Evolutionary conservation across 1,284 basidiomycete genomes (phyloP), one percentile per base, ranked within the genome.

Genomic region (Golubevia sp.): DNA sequence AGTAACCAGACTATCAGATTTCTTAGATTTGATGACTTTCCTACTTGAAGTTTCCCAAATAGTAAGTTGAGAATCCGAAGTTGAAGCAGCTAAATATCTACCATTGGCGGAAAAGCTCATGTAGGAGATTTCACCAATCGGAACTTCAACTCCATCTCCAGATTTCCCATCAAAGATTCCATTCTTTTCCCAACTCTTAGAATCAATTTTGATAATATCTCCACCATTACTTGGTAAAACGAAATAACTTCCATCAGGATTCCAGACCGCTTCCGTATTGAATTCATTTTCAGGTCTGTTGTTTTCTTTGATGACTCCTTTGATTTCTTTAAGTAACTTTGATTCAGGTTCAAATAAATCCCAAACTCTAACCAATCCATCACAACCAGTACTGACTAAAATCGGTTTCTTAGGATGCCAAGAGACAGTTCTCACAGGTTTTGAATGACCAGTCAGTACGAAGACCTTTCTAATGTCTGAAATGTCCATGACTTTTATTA

Each of bases 61-160:
- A 1, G 71, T 78, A 6, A 82, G 63, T 34, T 77, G 73, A n/a
- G 66, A 67, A 34, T 79, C 71, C 21, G 60, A 68, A 2, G 77
- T 78, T 24, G 72, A 76, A 1, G 64, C 68, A 3, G 79, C 79
- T 8, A 82, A 71, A 56, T 77, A 82, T 0, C 76, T 64, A 18
- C 79, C 79, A 57, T 79, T 82, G 2, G 77, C 73, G 38, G 64
- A 74, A 61, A 82, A 82, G 11, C 73, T 71, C 7, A 79, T 55
- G 3, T 68, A 64, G 3, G 71, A 74, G 55, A 80, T 66, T 24
- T 61, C 59, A n/a, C 76, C 77, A 26, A 60, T 68, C 1, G 77
- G 71, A n/a, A 56, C 15, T 20, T 58, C 51, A n/a, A 64, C 51
- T 27, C 24, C 21, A n/a, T 30, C 3, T n/a, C n/a, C n/a, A n/a